Base-by-base conservation (phyloP, 2,329 filamentous ascomycete genomes). In the Fusarium cicatricum region DNA sequence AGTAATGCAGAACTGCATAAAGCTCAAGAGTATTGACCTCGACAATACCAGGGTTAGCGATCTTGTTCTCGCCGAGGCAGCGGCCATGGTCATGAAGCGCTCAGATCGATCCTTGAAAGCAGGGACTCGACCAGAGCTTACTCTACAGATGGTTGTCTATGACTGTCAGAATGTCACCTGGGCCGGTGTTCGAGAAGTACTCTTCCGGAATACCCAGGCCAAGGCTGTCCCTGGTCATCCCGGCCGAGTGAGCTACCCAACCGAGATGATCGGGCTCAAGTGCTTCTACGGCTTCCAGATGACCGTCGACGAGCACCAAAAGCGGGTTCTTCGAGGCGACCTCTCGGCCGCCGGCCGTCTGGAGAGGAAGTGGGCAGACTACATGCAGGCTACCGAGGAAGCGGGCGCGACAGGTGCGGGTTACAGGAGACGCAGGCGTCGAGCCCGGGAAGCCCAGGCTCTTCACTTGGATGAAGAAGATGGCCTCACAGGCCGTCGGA, bases 221-320 rank as follows among this genome's bases (percentile, higher is more conserved):
- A 84, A 82, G 26, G 83, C 83, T 14, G 80, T 81, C 4, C 57
- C 72, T 17, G 74, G 73, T 10, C 72, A 75, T 17, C 70, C 75
- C 12, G 71, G 68, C 28, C 69, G 67, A 41, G 65, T 81, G 10
- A 83, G 83, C 0, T 93, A 88, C 66, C 90, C 92, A 0, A 85
- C 86, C 1, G 89, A 97, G 71, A 85, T 96, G 52, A 92, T 98
- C 55, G 82, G 87, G 6, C 82, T 98, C 37, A 97, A 97, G 74
- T 96, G 92, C 75, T 98, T 94, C 78, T 96, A 96, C 73, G 92
- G 90, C 36, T 97, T 91, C 85, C 94, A 98, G 76, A 91, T 91
- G 77, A 97, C 92, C 0, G 92, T 97, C 5, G 90, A 97, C 64
- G 92, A 97, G 73, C 94, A 98, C 74, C 92, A 88, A 47, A 94